Conservation (phyloP, 768 basidiomycete species). For the Tephrocybe sp. region DNA sequence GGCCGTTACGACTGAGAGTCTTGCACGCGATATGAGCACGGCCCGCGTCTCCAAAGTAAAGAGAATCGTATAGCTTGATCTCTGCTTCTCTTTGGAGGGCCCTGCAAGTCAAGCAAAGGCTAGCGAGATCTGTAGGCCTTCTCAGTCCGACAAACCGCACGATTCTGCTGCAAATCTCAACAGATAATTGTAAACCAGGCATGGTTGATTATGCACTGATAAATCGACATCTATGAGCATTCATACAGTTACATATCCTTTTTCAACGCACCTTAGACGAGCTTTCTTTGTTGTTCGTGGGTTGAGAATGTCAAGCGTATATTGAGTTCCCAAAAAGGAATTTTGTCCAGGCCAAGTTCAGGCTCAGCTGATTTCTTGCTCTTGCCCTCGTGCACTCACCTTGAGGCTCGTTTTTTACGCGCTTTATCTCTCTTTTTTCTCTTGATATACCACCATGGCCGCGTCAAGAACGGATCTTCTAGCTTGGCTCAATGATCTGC, state of each 20-base stretch:
- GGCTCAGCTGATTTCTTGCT: slow-evolving; percentile 1
- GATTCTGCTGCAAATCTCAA: slow-evolving; percentile 43
- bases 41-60: slow-evolving; percentile 38
- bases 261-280: neutral
- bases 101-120: slow-evolving; percentile 46
- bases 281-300: neutral
- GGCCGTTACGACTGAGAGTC: slow-evolving; percentile 32
- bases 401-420: slow-evolving; percentile 6
- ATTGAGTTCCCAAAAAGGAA: neutral
- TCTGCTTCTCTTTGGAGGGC: slow-evolving; percentile 50
- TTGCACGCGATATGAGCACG: slow-evolving; percentile 36
- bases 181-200: slow-evolving; percentile 32
- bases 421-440: slow-evolving; percentile 2
- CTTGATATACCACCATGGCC: slow-evolving; percentile 41
- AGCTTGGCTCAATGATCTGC: slow-evolving; percentile 91
- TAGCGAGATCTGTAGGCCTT: slow-evolving; percentile 32
- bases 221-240: too few relatives aligned
- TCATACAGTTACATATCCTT: too few relatives aligned
- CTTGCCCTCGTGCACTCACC: slow-evolving; percentile 3
- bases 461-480: slow-evolving; percentile 87
- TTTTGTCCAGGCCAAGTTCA: neutral
- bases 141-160: slow-evolving; percentile 29
- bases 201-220: too few relatives aligned
- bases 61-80: slow-evolving; percentile 39
- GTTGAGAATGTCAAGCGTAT: too few relatives aligned